A percentile compares a stretch with the other conserved stretches of the same genome.
Conservation (phyloP, 179 eudicot species). For the Heliamphora pulchella region DNA sequence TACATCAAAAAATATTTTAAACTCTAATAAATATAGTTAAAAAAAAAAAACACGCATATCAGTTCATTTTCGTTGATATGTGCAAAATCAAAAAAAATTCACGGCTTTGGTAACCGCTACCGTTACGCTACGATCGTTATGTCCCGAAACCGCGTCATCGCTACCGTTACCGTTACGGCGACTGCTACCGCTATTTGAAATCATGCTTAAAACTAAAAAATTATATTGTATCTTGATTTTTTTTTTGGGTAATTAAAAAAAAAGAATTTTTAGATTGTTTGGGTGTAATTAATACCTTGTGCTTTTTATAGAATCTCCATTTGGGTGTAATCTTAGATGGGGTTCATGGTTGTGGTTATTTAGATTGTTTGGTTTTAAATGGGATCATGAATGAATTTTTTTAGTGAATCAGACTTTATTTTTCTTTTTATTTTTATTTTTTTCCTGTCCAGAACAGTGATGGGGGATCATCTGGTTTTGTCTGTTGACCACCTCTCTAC, state of each 20-base stretch:
- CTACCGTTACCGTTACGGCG: too few species aligned
- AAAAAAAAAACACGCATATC: too few species aligned
- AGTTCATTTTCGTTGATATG: too few species aligned
- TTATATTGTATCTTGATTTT: not conserved
- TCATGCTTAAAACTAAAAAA: not conserved
- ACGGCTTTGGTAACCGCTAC: too few species aligned
- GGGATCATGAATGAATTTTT: constrained; percentile 10
- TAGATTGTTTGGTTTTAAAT: not conserved
- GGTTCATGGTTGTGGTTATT: not conserved
- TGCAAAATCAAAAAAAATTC: too few species aligned
- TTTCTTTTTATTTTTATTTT: not conserved
- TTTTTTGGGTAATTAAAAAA: not conserved
- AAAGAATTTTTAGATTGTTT: not conserved
- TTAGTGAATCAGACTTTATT: constrained; percentile 11
- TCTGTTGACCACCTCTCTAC: constrained; percentile 45
- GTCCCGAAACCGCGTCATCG: too few species aligned
- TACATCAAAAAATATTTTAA: too few species aligned
- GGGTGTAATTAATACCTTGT: not conserved
- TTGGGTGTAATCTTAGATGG: not conserved
- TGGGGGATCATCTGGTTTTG: constrained; percentile 62
- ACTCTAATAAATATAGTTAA: too few species aligned
- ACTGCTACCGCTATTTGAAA: too few species aligned
- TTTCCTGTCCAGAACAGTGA: constrained; percentile 21
- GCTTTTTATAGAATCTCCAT: not conserved
- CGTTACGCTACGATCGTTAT: too few species aligned